Evolutionary conservation across 2,329 filamentous ascomycete genomes (phyloP).

Genomic region (Pyrenochaeta sp.): DNA sequence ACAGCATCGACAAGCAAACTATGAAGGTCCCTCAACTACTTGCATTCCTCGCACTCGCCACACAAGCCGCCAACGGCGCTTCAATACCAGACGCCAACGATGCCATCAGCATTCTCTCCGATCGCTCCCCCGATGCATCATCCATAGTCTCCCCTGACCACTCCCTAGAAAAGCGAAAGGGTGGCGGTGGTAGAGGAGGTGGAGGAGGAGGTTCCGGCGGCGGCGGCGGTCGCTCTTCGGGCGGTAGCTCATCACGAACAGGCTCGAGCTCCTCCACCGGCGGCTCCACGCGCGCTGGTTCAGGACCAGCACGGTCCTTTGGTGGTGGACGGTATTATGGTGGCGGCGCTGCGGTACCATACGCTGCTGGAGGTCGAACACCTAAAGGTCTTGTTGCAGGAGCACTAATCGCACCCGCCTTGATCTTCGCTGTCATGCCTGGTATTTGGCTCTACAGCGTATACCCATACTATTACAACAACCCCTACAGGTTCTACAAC

Average conservation of each 20-base stretch:
- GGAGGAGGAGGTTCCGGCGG: constrained; percentile 33
- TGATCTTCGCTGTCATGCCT: constrained; percentile 66
- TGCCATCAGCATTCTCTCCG: constrained; percentile 32
- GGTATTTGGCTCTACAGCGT: constrained; percentile 71
- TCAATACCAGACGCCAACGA: constrained; percentile 40
- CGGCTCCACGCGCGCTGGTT: constrained; percentile 63
- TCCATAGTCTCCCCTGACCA: constrained; percentile 41
- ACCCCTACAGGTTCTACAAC: constrained; percentile 64
- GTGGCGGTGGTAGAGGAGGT: constrained; percentile 46
- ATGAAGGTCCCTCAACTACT: constrained; percentile 40
- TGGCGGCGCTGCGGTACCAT: constrained; percentile 68
- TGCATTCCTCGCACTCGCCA: constrained; percentile 30
- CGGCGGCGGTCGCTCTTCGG: constrained; percentile 13
- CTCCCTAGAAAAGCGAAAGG: constrained; percentile 49
- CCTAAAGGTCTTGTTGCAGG: constrained; percentile 62
- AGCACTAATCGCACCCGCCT: constrained; percentile 57
- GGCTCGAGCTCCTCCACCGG: constrained; percentile 41
- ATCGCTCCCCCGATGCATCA: constrained; percentile 21
- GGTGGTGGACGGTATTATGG: constrained; percentile 72
- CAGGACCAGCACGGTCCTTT: constrained; percentile 65
- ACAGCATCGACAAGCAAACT: constrained; percentile 11
- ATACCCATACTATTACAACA: constrained; percentile 68
- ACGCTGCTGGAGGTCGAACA: constrained; percentile 61
- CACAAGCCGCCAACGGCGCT: constrained; percentile 31
- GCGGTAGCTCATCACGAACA: constrained; percentile 17